Base-by-base conservation (phyloP, 139 green algal species). In the Haematococcus lacustris region DNA sequence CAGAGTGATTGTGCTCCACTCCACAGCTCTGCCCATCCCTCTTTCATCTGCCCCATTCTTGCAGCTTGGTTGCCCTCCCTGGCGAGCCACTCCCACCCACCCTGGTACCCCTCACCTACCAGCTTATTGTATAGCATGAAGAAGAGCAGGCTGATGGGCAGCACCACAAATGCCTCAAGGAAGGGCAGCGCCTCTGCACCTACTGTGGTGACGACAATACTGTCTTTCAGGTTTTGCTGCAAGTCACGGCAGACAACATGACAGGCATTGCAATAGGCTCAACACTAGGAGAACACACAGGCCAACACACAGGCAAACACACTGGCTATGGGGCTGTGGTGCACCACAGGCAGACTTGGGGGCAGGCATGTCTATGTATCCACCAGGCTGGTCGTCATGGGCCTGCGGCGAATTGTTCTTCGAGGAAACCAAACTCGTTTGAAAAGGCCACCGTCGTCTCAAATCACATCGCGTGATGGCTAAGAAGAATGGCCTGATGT, bases 161-260 rank as follows among this genome's bases (percentile, higher is more conserved):
- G 86, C 40, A 95, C 90, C 3, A 81, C 80, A 66, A 87, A 89
- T 2, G 89, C 87, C 17, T 85, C 79, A 13, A 96, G 79, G 73
- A 91, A 94, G 7, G 91, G 91, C 72, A 96, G 82, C n/a, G 82
- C 85, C 80, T 96, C 91, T 3, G 91, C 91, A 3, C 91, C 91
- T 2, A 83, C 78, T 9, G 77, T 83, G 1, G 87, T 91, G 50
- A 96, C 88, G 71, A 96, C 83, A 39, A 96, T 88, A 2, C 86
- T 80, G 53, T 96, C 90, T 65, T 93, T 92, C 64, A 94, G 69
- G 71, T 83, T 91, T 76, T 91, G 84, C 70, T 82, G 73, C 28
- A 94, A 87, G 68, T 39, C 9, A 64, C 21, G 5, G 23, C 13
- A 64, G 57, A 73, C 39, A 62, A 73, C 38, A 62, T 32, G n/a